A percentile compares a stretch with the other conserved stretches of the same genome.
Conservation (phyloP, 2,329 filamentous ascomycete genomes). For the Epichloe scottii region DNA sequence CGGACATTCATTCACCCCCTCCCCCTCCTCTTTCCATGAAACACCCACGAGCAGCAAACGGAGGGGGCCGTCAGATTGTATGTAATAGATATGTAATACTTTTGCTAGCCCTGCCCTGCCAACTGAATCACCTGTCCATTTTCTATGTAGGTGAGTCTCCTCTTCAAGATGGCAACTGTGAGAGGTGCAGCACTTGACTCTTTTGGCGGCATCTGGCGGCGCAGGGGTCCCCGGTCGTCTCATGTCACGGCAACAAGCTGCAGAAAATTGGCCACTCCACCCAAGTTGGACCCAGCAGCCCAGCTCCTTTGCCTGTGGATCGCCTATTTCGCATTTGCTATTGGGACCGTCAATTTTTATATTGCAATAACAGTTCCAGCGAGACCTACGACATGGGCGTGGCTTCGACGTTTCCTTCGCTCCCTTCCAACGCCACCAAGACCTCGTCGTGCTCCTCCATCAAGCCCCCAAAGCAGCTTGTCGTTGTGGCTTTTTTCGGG, state of each 20-base stretch:
- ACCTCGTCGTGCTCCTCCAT: background rate
- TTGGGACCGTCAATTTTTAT: background rate
- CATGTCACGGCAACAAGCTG: slow-evolving; percentile 4
- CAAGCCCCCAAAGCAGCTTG: background rate
- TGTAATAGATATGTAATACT: too few species aligned
- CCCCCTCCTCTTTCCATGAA: background rate
- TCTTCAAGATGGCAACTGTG: too few species aligned
- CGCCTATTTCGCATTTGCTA: slow-evolving; percentile 1
- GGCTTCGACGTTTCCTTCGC: background rate
- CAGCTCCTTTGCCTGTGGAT: slow-evolving; percentile 5
- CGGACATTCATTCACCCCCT: slow-evolving; percentile 1
- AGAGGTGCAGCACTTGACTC: background rate
- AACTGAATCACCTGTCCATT: background rate
- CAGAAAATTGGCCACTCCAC: slow-evolving; percentile 6
- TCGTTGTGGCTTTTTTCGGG: background rate
- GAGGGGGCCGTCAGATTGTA: background rate
- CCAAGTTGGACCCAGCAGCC: background rate
- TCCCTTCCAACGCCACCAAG: background rate
- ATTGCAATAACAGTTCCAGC: background rate
- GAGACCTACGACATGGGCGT: background rate
- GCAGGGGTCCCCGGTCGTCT: slow-evolving; percentile 1
- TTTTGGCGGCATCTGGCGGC: background rate
- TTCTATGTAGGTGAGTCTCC: too few species aligned
- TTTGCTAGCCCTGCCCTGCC: background rate
- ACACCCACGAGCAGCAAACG: background rate